A percentile compares a stretch with the other conserved stretches of the same genome.
These are phyloP conservation scores for Nicotiana noctiflora DNA, from an alignment of 257 asterid genomes.

Conservation along the genomic window DNA sequence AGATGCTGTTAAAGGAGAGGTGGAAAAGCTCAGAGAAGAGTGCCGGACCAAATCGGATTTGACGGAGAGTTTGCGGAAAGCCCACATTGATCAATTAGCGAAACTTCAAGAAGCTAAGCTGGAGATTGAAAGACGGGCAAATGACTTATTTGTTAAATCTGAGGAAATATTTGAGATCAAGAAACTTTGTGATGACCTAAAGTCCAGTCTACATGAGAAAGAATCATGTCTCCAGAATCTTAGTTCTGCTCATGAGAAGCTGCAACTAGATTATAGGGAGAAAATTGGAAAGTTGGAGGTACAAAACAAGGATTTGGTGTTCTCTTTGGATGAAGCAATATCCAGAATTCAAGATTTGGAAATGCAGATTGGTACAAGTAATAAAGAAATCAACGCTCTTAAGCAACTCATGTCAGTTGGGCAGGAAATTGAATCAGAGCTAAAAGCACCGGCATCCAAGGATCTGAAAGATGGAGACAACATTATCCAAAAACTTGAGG, in stretches of 20 bases:
- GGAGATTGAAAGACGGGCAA: slow-evolving; percentile 42
- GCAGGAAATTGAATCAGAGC: slow-evolving; percentile 23
- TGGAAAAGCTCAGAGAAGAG: slow-evolving; percentile 52
- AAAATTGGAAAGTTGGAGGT: slow-evolving; percentile 42
- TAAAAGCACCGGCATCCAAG: slow-evolving; percentile 17
- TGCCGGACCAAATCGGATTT: slow-evolving; percentile 38
- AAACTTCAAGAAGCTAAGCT: slow-evolving; percentile 52
- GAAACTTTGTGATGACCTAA: slow-evolving; percentile 38
- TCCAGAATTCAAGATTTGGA: neutral
- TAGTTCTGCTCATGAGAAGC: slow-evolving; percentile 35
- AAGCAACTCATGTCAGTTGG: neutral
- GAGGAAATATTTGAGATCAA: slow-evolving; percentile 36
- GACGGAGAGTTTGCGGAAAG: slow-evolving; percentile 50
- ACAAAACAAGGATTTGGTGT: slow-evolving; percentile 19
- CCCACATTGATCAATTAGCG: slow-evolving; percentile 48
- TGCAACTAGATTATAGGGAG: slow-evolving; percentile 35
- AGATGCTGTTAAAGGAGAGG: slow-evolving; percentile 63
- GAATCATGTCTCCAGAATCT: slow-evolving; percentile 50
- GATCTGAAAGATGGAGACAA: slow-evolving; percentile 45
- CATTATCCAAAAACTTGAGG: slow-evolving; percentile 43
- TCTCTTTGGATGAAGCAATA: slow-evolving; percentile 6
- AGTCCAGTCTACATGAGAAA: slow-evolving; percentile 44
- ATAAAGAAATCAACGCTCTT: slow-evolving; percentile 12
- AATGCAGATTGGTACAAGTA: slow-evolving; percentile 3
- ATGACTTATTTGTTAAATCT: slow-evolving; percentile 41